phyloP scores from a whole-genome alignment of 148 eudicot species.

The Talinum fruticosum region DNA sequence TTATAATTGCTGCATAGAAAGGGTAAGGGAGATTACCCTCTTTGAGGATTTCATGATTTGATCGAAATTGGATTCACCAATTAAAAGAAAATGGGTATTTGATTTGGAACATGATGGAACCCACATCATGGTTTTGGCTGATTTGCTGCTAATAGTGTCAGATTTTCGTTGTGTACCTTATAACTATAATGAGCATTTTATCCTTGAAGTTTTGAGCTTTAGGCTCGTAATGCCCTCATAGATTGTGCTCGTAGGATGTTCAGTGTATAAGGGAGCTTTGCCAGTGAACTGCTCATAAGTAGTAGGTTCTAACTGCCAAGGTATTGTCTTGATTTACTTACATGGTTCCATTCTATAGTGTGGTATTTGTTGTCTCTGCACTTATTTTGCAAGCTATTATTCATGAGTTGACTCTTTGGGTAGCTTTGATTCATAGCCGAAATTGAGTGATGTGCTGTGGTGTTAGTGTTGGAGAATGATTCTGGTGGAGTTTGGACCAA shows the following conservation, averaged over 20 bases:
- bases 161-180: neutral
- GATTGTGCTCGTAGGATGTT: neutral
- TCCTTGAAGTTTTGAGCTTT: slow-evolving; percentile 12
- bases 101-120: neutral
- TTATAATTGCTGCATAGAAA: neutral
- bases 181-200: neutral
- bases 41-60: neutral
- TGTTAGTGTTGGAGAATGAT: neutral
- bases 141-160: neutral
- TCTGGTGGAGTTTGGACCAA: neutral
- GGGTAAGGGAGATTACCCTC: neutral
- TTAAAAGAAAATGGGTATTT: neutral
- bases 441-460: no score
- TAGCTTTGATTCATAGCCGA: no score
- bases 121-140: neutral
- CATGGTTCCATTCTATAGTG: neutral
- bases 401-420: neutral
- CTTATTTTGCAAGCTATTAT: neutral
- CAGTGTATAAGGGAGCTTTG: neutral
- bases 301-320: neutral
- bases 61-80: neutral
- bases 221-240: neutral
- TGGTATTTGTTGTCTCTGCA: neutral
- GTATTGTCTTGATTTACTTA: neutral
- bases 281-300: neutral